phyloP scores from a whole-genome alignment of 176 grass and related monocot genomes.

The Ensete glaucum region DNA sequence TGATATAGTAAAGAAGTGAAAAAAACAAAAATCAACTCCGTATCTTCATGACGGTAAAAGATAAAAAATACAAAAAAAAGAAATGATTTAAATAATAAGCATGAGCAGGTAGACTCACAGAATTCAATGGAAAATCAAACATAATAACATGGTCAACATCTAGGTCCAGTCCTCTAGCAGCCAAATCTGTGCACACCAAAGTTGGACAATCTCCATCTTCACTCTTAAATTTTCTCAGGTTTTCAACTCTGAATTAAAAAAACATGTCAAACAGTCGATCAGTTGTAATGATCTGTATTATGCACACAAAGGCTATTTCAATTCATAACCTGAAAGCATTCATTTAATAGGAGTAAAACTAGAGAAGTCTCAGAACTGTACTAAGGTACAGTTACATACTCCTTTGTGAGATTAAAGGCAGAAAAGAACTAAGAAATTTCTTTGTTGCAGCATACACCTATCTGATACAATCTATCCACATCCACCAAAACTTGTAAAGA shows the following conservation, averaged over 20 bases:
- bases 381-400: too few relatives aligned
- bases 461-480: not conserved
- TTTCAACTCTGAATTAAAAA: slow-evolving; percentile 65
- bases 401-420: too few relatives aligned
- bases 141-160: slow-evolving; percentile 98
- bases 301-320: not conserved
- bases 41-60: slow-evolving; percentile 4
- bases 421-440: too few relatives aligned
- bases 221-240: slow-evolving; percentile 93
- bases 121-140: slow-evolving; percentile 94
- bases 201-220: slow-evolving; percentile 97
- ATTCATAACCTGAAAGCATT: too few relatives aligned
- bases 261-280: not conserved
- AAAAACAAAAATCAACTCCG: not conserved
- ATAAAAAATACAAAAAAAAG: slow-evolving; percentile 13
- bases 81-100: not conserved
- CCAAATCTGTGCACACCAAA: slow-evolving; percentile 88
- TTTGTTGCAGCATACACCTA: not conserved
- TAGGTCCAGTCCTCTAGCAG: slow-evolving; percentile 86
- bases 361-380: too few relatives aligned
- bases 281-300: not conserved
- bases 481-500: not conserved
- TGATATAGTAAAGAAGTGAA: slow-evolving; percentile 20
- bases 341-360: too few relatives aligned
- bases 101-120: slow-evolving; percentile 36